Evolutionary conservation across 257 asterid species (phyloP), one percentile per base, ranked within the genome.

Genomic region (Schizonepeta tenuifolia): DNA sequence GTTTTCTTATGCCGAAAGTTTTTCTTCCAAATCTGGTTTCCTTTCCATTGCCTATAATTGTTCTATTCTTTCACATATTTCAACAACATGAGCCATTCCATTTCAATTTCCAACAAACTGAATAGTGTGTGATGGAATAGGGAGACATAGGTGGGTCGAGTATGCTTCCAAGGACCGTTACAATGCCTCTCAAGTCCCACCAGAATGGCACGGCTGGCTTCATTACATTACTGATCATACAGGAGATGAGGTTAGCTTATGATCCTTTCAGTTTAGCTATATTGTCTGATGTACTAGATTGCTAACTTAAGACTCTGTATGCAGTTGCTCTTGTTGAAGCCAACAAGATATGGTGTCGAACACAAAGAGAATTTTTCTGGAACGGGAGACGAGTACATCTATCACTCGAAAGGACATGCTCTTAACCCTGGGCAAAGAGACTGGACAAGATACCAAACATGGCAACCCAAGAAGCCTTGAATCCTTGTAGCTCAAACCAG

Each of bases 201-300:
- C 98, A 31, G 99, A 95, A 78, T 95, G 99, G 99, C 99, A 95
- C 71, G 99, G 99, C 75, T 95, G 99, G 99, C 93, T 95, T 76
- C 99, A 95, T 80, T 79, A 58, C 76, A 74, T 95, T 58, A 91
- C 99, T 49, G 99, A 95, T 79, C 95, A 87, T 77, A 95, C 99
- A 0, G 99, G 99, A 72, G 99, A 95, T 65, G 96, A 92, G 96
- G 99, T 91, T 83, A 70, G 80, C 22, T 53, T 10, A 17, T 61
- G 2, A 43, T 57, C 67, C 49, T 60, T 33, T 10, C 50, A 17
- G n/a, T 51, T 33, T 17, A 59, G 50, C 67, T 38, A 38, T 26
- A 65, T 70, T 43, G 6, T 7, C 58, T 41, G 40, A 31, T 13
- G 5, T 63, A 65, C 77, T 41, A 44, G 65, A 21, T 43, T 73